A percentile compares a stretch with the other conserved stretches of the same genome.
These are phyloP conservation scores for Solanum aculeatissimum DNA, from an alignment of 305 asterid genomes.

Conservation along the genomic window DNA sequence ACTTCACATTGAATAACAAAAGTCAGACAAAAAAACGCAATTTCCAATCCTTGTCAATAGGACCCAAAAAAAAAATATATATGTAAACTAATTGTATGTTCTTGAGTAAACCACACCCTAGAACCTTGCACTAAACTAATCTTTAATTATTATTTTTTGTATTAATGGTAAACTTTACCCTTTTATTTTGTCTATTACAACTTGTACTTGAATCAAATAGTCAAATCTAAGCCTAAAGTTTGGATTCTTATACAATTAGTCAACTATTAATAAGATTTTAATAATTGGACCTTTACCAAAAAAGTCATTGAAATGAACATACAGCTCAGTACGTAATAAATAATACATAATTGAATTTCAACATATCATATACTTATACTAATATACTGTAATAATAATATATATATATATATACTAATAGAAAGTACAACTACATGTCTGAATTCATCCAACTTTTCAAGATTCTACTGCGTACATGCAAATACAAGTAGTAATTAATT, in stretches of 20 bases:
- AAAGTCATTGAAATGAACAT: slow-evolving; percentile 33
- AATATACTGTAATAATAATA: no score
- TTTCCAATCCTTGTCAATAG: slow-evolving; percentile 2
- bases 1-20: slow-evolving; percentile 9
- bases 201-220: slow-evolving; percentile 16
- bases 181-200: slow-evolving; percentile 15
- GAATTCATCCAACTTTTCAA: slow-evolving; percentile 5
- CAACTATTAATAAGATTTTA: slow-evolving; percentile 23
- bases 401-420: neutral
- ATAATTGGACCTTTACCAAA: slow-evolving; percentile 4
- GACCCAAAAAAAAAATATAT: neutral
- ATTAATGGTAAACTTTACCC: neutral
- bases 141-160: neutral
- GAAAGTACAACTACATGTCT: neutral
- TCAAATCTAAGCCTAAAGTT: neutral
- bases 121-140: slow-evolving; percentile 2
- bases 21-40: neutral
- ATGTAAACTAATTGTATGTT: slow-evolving; percentile 22
- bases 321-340: slow-evolving; percentile 10
- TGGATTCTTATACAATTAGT: slow-evolving; percentile 19
- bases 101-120: slow-evolving; percentile 26
- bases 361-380: neutral
- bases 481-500: neutral
- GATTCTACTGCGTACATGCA: neutral
- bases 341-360: slow-evolving; percentile 16